Conservation (phyloP, 441 rosid species). For the Hura crepitans region DNA sequence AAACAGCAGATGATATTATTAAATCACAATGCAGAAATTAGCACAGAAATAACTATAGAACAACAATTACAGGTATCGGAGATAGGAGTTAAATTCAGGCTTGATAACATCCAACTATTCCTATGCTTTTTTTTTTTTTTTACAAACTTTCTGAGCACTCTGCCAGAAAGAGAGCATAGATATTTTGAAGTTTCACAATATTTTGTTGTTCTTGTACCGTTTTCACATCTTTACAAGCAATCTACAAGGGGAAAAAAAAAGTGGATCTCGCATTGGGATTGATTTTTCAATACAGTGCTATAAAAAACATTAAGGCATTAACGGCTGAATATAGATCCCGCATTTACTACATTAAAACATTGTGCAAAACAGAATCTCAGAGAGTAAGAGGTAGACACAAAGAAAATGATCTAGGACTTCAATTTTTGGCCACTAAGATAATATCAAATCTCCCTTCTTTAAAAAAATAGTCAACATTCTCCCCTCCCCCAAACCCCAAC, state of each 20-base stretch:
- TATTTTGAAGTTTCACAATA: too few species aligned
- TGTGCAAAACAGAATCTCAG: background rate
- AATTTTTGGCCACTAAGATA: slow-evolving; percentile 2
- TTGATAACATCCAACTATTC: background rate
- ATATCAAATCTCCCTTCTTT: background rate
- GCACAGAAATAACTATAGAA: slow-evolving; percentile 12
- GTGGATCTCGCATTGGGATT: background rate
- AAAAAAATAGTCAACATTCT: background rate
- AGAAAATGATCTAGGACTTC: background rate
- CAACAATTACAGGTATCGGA: slow-evolving; percentile 5
- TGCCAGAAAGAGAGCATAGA: background rate
- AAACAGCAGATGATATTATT: slow-evolving; percentile 26
- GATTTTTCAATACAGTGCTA: background rate
- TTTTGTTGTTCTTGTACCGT: background rate
- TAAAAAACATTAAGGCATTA: background rate
- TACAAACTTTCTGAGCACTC: slow-evolving; percentile 1
- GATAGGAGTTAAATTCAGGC: slow-evolving; percentile 12
- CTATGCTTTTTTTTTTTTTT: background rate
- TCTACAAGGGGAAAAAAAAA: background rate
- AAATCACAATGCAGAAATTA: slow-evolving; percentile 20
- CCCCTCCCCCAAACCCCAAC: background rate
- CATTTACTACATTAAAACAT: slow-evolving; percentile 4
- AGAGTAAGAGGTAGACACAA: background rate
- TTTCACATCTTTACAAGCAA: slow-evolving; percentile 4
- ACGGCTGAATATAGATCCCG: background rate